Evolutionary conservation across 768 basidiomycete genomes (phyloP), one percentile per base, ranked within the genome.

Genomic region (Cantharellus anzutake): DNA sequence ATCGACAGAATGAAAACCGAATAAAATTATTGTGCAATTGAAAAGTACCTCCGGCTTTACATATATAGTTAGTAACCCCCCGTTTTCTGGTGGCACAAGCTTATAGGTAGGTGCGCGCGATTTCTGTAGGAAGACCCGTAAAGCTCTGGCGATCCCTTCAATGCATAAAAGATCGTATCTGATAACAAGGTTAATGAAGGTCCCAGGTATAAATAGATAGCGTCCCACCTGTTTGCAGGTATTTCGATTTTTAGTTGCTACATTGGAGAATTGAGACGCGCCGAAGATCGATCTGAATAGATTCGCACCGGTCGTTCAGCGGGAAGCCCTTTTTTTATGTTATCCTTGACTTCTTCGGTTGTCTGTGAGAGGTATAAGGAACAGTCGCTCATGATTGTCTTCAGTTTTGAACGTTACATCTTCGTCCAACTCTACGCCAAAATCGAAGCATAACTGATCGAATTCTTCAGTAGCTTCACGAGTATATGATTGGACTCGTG

Each of bases 201-300:
- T 11, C 52, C 11, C 35, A 7, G 14, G 7, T 37, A 55, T 48
- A 29, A 11, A 48, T 48, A 48, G 11, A 29, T 55, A 53, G 41
- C 2, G 40, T 20, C 51, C 40, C 60, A 80, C 91, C 92, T 83
- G 71, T 99, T 99, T n/a, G 96, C 96, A 51, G 96, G 93, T 51
- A 97, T 79, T 71, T 99, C 96, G 66, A 99, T 96, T 78, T 98
- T 99, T 66, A 99, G 75, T 87, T 96, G 90, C 83, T 97, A 67
- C 16, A 63, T 62, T 42, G 41, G 58, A 60, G 63, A 56, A 62
- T 67, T 60, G 14, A 39, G 29, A 64, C 55, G 59, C 42, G 2
- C 58, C 40, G 3, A 5, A 29, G 35, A 37, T 57, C 40, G 34
- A 29, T 41, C 62, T 48, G 41, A 44, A 44, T 37, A 58, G 20